Conservation (phyloP, 768 basidiomycete genomes). For the Crepidotus variabilis region DNA sequence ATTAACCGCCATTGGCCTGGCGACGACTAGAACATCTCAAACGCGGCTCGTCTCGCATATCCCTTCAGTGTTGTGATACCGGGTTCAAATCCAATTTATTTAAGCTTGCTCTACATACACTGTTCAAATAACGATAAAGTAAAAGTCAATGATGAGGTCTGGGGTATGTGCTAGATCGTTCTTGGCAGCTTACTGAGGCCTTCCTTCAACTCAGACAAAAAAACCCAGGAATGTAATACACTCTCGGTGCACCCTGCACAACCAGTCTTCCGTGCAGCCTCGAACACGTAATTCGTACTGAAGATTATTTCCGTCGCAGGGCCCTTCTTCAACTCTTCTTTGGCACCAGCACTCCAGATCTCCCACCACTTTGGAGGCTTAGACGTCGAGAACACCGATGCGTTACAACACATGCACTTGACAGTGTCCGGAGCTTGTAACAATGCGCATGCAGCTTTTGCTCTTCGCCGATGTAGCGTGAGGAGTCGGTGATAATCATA, state of each 20-base stretch:
- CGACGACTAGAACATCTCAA: too few species aligned
- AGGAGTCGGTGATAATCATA: conserved; percentile 65
- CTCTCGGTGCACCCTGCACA: conserved; percentile 67
- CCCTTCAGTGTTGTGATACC: too few species aligned
- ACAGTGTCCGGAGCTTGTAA: conserved; percentile 44
- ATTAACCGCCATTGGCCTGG: too few species aligned
- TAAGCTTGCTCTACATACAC: too few species aligned
- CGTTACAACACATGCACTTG: conserved; percentile 70
- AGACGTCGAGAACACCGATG: conserved; percentile 37
- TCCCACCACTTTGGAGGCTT: conserved; percentile 67
- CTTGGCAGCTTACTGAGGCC: conserved; percentile 47
- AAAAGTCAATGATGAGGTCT: too few species aligned
- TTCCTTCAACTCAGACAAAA: conserved; percentile 49
- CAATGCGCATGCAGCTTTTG: conserved; percentile 42
- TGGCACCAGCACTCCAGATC: conserved; percentile 54
- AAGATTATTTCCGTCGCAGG: conserved; percentile 63
- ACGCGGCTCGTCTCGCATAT: too few species aligned
- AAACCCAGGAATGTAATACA: conserved; percentile 57
- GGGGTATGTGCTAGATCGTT: neutral
- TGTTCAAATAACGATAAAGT: too few species aligned
- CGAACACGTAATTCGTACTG: conserved; percentile 53
- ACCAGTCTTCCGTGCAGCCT: conserved; percentile 43
- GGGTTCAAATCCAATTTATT: too few species aligned
- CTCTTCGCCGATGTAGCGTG: conserved; percentile 53
- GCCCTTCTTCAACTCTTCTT: conserved; percentile 49